A percentile compares a stretch with the other conserved stretches of the same genome.
These are phyloP conservation scores for Calcarisporium arbuscula DNA, from an alignment of 2,329 filamentous ascomycete species.

Conservation along the genomic window DNA sequence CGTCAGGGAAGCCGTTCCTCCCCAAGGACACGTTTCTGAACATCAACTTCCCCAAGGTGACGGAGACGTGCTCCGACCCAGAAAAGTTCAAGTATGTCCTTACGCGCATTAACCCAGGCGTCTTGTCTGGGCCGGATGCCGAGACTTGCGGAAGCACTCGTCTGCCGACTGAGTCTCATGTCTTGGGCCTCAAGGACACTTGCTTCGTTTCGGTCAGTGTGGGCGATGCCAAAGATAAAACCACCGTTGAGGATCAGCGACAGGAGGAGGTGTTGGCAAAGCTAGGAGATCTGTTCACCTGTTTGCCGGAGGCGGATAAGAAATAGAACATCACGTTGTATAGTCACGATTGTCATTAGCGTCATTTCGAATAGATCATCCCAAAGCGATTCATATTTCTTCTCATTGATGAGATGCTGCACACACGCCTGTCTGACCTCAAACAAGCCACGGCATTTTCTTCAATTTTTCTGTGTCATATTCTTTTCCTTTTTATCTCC, in stretches of 20 bases:
- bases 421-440: neutral
- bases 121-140: constrained; percentile 49
- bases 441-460: neutral
- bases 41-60: constrained; percentile 59
- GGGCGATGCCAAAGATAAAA: constrained; percentile 54
- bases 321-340: too few species aligned
- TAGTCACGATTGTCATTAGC: too few species aligned
- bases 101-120: constrained; percentile 51
- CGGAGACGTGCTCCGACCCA: constrained; percentile 41
- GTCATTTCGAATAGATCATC: too few species aligned
- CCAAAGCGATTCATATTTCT: too few species aligned
- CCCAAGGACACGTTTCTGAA: constrained; percentile 57
- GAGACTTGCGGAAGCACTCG: constrained; percentile 47
- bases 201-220: constrained; percentile 61
- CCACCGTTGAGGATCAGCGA: constrained; percentile 32
- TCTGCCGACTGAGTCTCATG: constrained; percentile 52
- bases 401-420: too few species aligned
- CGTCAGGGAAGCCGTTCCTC: constrained; percentile 55
- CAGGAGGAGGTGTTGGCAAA: constrained; percentile 25
- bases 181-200: constrained; percentile 38
- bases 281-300: constrained; percentile 24
- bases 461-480: neutral
- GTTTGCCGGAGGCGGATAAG: too few species aligned
- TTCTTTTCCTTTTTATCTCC: constrained; percentile 4
- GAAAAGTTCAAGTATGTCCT: constrained; percentile 58